A percentile compares a stretch with the other conserved stretches of the same genome.
These are phyloP conservation scores for Aspergillus sp. DNA, from an alignment of 2,329 filamentous ascomycete species.

Conservation along the genomic window DNA sequence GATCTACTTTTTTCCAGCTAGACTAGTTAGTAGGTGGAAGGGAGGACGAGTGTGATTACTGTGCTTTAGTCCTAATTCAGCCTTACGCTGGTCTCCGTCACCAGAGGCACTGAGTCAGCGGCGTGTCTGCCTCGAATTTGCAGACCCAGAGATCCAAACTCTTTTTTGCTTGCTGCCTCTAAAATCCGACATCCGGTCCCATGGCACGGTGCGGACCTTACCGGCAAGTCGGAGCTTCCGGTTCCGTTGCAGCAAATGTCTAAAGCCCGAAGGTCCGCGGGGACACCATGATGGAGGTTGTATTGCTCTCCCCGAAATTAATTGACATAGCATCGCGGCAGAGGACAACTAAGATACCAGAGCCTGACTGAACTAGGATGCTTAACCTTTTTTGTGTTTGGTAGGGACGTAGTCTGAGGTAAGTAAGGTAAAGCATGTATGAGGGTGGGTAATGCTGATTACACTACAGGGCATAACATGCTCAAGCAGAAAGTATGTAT, in stretches of 20 bases:
- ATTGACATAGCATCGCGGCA: no score
- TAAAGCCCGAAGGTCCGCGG: constrained; percentile 5
- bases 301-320: no score
- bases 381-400: no score
- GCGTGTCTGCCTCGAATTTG: not conserved
- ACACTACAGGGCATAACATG: no score
- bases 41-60: no score
- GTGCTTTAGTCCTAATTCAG: not conserved
- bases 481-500: not conserved
- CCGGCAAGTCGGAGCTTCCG: constrained; percentile 17
- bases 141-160: not conserved
- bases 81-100: constrained; percentile 2
- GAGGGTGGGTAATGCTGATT: no score
- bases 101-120: not conserved
- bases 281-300: no score
- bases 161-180: not conserved
- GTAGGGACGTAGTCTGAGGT: no score
- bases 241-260: constrained; percentile 1
- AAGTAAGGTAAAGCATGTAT: no score
- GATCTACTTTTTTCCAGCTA: not conserved
- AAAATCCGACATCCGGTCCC: constrained; percentile 1
- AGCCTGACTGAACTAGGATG: no score
- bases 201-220: constrained; percentile 12
- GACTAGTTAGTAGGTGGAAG: not conserved
- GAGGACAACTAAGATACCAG: no score